phyloP scores from a whole-genome alignment of 331 rosid genomes.

The Quercus phellos region DNA sequence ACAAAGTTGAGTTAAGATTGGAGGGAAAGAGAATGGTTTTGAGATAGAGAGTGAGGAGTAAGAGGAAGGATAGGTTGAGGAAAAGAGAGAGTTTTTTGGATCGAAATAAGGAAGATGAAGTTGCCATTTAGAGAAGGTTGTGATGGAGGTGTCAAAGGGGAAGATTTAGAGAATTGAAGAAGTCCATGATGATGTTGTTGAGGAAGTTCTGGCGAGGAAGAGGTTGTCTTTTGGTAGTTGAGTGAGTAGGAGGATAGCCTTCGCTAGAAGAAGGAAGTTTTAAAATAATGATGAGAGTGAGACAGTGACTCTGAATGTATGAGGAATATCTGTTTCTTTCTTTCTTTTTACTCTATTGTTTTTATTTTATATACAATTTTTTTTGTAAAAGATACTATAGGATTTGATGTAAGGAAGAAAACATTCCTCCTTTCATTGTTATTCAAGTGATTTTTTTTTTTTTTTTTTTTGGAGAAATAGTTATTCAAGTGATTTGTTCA shows the following conservation, averaged over 20 bases:
- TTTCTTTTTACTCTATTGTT: too few species aligned
- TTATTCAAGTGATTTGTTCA: too few species aligned
- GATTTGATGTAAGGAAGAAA: too few species aligned
- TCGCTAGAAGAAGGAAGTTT: background rate
- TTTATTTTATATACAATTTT: too few species aligned
- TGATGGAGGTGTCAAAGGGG: background rate
- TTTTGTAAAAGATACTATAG: too few species aligned
- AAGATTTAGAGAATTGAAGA: background rate
- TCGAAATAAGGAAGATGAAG: conserved; percentile 9
- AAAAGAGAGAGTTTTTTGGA: conserved; percentile 19
- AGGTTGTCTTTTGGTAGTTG: background rate
- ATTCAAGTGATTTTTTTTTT: too few species aligned
- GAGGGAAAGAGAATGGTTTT: conserved; percentile 10
- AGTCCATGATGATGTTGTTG: background rate
- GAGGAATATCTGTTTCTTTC: background rate
- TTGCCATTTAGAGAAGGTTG: conserved; percentile 28
- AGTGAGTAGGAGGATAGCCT: background rate
- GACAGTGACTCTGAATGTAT: background rate
- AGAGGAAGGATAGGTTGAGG: conserved; percentile 28
- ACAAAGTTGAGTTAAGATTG: background rate
- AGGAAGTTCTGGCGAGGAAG: background rate
- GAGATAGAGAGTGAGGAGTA: conserved; percentile 28
- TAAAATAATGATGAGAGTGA: background rate
- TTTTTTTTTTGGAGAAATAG: too few species aligned
- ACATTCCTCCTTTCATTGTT: too few species aligned